These are phyloP conservation scores for Grammothele lineata DNA, from an alignment of 768 basidiomycete genomes.

Conservation along the genomic window DNA sequence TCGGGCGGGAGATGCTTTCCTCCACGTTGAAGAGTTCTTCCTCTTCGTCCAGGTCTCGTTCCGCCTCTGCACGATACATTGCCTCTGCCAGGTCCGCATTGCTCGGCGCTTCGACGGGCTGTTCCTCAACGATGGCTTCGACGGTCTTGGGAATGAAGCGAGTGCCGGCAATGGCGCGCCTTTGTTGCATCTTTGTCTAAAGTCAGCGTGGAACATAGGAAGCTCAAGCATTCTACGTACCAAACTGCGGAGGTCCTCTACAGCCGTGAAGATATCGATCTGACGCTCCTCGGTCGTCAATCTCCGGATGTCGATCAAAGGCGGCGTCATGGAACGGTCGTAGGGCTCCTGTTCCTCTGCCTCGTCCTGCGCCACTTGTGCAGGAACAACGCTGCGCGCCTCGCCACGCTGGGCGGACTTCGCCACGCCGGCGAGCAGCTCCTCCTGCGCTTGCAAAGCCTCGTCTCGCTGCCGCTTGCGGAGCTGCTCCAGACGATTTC, in stretches of 20 bases:
- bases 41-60: constrained; percentile 91
- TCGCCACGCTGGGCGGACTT: constrained; percentile 49
- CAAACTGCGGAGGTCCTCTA: constrained; percentile 58
- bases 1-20: constrained; percentile 78
- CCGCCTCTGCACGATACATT: constrained; percentile 85
- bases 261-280: constrained; percentile 69
- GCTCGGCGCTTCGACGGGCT: constrained; percentile 53
- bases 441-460: constrained; percentile 89
- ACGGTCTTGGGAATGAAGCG: constrained; percentile 81
- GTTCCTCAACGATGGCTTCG: constrained; percentile 54
- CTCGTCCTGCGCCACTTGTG: constrained; percentile 30
- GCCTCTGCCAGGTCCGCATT: constrained; percentile 82
- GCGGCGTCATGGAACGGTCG: constrained; percentile 81
- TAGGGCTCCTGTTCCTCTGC: constrained; percentile 77
- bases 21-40: constrained; percentile 95
- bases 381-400: constrained; percentile 35
- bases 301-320: constrained; percentile 65
- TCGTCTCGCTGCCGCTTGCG: constrained; percentile 96
- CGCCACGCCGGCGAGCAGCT: constrained; percentile 76
- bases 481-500: constrained; percentile 93
- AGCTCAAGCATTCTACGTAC: constrained; percentile 38
- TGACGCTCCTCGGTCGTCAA: constrained; percentile 76
- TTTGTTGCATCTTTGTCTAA: constrained; percentile 67
- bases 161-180: constrained; percentile 77
- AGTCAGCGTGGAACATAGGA: neutral